Conservation (phyloP, 768 basidiomycete genomes). For the Peribolospora kevripleyi region DNA sequence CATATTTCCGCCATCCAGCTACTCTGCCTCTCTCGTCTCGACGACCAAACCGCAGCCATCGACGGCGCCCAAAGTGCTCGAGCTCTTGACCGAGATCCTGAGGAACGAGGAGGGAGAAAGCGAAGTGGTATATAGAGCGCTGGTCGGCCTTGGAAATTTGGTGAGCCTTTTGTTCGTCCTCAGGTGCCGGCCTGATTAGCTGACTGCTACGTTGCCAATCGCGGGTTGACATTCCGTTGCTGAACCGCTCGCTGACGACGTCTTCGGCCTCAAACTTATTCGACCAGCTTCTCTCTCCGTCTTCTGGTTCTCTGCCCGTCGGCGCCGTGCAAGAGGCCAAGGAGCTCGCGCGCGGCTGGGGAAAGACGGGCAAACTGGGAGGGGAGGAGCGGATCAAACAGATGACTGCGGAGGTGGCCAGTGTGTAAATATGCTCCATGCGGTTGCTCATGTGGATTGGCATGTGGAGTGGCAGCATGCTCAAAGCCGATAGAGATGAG, state of each 20-base stretch:
- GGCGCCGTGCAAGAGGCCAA: conserved; percentile 3
- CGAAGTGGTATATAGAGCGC: conserved; percentile 18
- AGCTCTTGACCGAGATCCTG: not conserved
- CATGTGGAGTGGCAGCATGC: too few relatives aligned
- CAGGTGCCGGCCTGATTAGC: not conserved
- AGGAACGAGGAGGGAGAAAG: conserved; percentile 11
- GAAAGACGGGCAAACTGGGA: not conserved
- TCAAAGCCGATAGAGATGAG: too few relatives aligned
- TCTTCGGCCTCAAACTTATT: not conserved
- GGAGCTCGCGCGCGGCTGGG: conserved; percentile 3
- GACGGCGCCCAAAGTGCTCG: not conserved
- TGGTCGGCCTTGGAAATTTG: conserved; percentile 20
- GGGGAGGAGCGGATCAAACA: conserved; percentile 5
- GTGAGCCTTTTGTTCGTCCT: conserved; percentile 9
- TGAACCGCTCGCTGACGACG: too few relatives aligned
- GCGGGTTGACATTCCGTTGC: too few relatives aligned
- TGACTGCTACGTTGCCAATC: not conserved
- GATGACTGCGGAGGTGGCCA: not conserved
- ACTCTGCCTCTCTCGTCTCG: not conserved
- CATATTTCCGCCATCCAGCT: not conserved
- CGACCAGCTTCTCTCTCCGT: not conserved
- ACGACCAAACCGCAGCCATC: not conserved
- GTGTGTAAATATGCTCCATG: not conserved
- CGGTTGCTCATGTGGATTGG: too few relatives aligned
- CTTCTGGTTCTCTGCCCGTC: not conserved